phyloP scores from a whole-genome alignment of 768 basidiomycete genomes.

The Boletus pseudo-olivaceus region DNA sequence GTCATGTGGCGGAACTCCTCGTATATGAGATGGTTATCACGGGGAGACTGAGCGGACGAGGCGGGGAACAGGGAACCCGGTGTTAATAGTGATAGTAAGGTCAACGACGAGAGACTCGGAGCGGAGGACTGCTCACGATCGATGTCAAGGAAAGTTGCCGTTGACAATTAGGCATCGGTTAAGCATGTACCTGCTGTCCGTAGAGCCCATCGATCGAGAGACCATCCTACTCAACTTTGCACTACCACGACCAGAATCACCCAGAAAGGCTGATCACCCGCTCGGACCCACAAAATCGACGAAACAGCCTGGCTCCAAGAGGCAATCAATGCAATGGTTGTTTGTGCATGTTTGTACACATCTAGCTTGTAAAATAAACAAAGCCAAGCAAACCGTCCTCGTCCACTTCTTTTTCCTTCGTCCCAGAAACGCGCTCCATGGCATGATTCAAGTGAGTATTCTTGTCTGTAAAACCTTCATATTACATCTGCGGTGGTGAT shows the following conservation, averaged over 20 bases:
- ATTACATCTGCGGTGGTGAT: slow-evolving; percentile 40
- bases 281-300: background rate
- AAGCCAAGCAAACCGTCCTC: slow-evolving; percentile 5
- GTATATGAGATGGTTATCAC: background rate
- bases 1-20: background rate
- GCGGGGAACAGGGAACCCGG: background rate
- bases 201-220: background rate
- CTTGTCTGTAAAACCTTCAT: background rate
- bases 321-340: slow-evolving; percentile 1
- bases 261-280: background rate
- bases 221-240: too few species aligned
- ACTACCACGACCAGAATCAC: background rate
- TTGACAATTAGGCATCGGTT: too few species aligned
- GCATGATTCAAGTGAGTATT: slow-evolving; percentile 12
- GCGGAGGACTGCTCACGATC: background rate
- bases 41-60: background rate
- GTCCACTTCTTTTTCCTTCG: background rate
- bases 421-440: background rate
- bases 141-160: too few species aligned
- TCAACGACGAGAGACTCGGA: background rate
- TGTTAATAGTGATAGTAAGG: background rate
- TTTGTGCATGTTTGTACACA: slow-evolving; percentile 16
- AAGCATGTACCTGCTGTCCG: background rate
- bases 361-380: slow-evolving; percentile 16
- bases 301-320: too few species aligned